phyloP scores from a whole-genome alignment of 31 red algal genomes.

The Pterothamnion heteromorphum region DNA sequence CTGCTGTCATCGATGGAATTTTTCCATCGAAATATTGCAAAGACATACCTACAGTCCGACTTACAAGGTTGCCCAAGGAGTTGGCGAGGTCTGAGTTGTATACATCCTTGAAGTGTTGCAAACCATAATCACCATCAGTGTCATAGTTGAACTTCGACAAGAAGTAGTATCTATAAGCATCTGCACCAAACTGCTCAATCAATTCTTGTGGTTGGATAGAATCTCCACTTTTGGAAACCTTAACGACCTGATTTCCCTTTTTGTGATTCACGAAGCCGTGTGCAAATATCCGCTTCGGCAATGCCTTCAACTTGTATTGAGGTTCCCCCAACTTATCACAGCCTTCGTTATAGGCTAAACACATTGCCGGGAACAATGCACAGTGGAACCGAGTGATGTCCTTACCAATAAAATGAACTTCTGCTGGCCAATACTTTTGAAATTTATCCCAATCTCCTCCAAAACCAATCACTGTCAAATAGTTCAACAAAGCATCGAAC shows the following conservation, averaged over 20 bases:
- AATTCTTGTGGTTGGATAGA: constrained; percentile 76
- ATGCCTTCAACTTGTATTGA: too few species aligned
- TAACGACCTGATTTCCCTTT: constrained; percentile 96
- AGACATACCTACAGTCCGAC: too few species aligned
- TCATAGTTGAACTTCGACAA: constrained; percentile 83
- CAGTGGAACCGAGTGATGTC: constrained; percentile 99
- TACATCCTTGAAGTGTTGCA: constrained; percentile 64
- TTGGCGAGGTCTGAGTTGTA: constrained; percentile 95
- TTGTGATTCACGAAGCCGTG: constrained; percentile 95
- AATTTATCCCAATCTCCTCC: neutral
- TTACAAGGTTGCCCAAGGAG: constrained; percentile 86
- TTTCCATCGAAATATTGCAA: too few species aligned
- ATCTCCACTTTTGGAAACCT: constrained; percentile 94
- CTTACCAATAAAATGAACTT: constrained; percentile 97
- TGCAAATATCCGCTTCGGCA: constrained; percentile 70
- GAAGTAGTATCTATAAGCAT: constrained; percentile 96
- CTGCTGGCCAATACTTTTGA: constrained; percentile 65
- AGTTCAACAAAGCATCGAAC: constrained; percentile 98
- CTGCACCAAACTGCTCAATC: constrained; percentile 73
- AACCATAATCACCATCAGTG: constrained; percentile 88
- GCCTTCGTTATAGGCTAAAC: constrained; percentile 73
- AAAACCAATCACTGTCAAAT: constrained; percentile 54
- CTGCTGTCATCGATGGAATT: too few species aligned
- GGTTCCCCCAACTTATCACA: constrained; percentile 1
- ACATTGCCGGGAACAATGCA: constrained; percentile 99